These are phyloP conservation scores for Penicillium manginii DNA, from an alignment of 495 filamentous ascomycete species.

Conservation along the genomic window DNA sequence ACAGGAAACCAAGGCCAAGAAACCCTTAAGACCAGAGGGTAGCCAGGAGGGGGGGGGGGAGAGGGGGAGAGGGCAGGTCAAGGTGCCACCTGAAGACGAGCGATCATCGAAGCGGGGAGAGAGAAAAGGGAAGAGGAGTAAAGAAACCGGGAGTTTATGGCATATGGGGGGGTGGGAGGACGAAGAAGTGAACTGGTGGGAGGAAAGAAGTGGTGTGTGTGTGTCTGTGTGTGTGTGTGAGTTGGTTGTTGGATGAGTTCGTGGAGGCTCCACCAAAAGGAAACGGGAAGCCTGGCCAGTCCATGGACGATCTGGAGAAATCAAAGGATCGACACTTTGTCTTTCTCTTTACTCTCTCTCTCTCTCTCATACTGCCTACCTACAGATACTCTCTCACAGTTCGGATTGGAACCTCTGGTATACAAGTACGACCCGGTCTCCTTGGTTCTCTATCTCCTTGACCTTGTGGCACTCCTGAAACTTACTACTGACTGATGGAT, in stretches of 20 bases:
- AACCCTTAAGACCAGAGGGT: constrained; percentile 35
- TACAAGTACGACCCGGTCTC: background rate
- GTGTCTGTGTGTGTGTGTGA: no score
- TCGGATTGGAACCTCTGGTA: no score
- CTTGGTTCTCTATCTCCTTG: background rate
- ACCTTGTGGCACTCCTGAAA: background rate
- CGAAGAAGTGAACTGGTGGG: background rate
- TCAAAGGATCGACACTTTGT: background rate
- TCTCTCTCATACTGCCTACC: background rate
- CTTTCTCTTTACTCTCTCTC: background rate
- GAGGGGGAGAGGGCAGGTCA: constrained; percentile 32
- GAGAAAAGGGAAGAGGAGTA: constrained; percentile 3
- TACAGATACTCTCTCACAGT: no score
- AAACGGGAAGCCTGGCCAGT: background rate
- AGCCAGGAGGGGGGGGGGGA: constrained; percentile 24
- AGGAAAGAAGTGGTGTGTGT: background rate
- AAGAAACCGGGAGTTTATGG: background rate
- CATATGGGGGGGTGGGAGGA: no score
- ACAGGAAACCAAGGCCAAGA: constrained; percentile 32
- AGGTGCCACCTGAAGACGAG: constrained; percentile 44
- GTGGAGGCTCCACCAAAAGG: constrained; percentile 6
- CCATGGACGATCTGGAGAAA: constrained; percentile 1
- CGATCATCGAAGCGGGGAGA: constrained; percentile 50
- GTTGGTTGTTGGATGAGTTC: background rate
- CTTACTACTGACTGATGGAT: background rate